Evolutionary conservation across 2,329 filamentous ascomycete genomes (phyloP).

Genomic region (Phialophora verrucosa): DNA sequence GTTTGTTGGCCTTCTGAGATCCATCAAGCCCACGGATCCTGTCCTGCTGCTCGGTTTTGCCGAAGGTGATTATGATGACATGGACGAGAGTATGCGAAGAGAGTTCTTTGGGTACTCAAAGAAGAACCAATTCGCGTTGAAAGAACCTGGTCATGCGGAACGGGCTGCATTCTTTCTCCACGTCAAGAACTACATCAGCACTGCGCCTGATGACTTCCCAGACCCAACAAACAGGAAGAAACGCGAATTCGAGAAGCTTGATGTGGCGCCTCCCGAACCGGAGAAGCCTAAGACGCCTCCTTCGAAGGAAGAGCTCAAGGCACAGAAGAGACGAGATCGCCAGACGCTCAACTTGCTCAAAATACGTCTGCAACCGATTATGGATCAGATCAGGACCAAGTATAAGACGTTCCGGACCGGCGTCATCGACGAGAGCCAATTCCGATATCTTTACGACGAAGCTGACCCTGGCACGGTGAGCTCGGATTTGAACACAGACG

Average conservation of each 20-base stretch:
- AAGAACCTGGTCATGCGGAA: slow-evolving; percentile 64
- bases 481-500: slow-evolving; percentile 64
- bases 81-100: slow-evolving; percentile 69
- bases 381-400: slow-evolving; percentile 92
- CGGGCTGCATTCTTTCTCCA: slow-evolving; percentile 81
- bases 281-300: slow-evolving; percentile 65
- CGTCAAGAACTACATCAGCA: slow-evolving; percentile 76
- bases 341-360: slow-evolving; percentile 86
- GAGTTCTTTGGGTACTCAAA: slow-evolving; percentile 86
- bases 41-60: slow-evolving; percentile 86
- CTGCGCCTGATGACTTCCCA: slow-evolving; percentile 82
- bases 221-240: slow-evolving; percentile 86
- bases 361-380: slow-evolving; percentile 86
- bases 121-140: slow-evolving; percentile 75
- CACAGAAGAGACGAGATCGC: slow-evolving; percentile 79
- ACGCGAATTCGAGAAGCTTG: slow-evolving; percentile 76
- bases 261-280: slow-evolving; percentile 74
- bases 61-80: slow-evolving; percentile 72
- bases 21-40: slow-evolving; percentile 87
- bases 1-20: slow-evolving; percentile 80
- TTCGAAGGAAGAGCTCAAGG: slow-evolving; percentile 79
- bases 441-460: slow-evolving; percentile 84
- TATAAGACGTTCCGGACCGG: slow-evolving; percentile 87
- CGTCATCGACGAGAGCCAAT: slow-evolving; percentile 73
- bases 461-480: slow-evolving; percentile 71